Conservation (phyloP, 169 alveolate genomes). For the Cryptosporidium xiaoi region DNA sequence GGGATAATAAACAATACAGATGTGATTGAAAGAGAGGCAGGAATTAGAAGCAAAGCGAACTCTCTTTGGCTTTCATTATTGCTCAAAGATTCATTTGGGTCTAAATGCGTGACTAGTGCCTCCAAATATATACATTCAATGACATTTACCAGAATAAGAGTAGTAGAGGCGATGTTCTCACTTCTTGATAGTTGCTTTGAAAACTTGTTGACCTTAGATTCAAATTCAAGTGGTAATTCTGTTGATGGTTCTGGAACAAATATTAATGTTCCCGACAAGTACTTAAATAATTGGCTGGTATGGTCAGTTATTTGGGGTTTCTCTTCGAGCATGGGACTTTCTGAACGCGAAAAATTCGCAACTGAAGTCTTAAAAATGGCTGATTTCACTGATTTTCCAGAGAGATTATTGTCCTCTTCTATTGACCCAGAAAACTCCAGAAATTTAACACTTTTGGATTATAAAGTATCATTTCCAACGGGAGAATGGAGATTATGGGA, state of each 20-base stretch:
- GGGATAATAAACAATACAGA: background rate
- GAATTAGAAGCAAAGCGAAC: slow-evolving; percentile 77
- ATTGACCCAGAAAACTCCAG: slow-evolving; percentile 70
- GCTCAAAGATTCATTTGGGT: slow-evolving; percentile 74
- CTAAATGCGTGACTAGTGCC: slow-evolving; percentile 84
- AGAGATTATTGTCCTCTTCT: background rate
- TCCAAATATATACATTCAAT: slow-evolving; percentile 88
- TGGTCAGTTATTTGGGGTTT: slow-evolving; percentile 73
- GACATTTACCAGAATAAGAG: slow-evolving; percentile 93
- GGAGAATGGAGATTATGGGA: slow-evolving; percentile 95
- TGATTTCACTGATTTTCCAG: slow-evolving; percentile 67
- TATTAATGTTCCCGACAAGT: background rate
- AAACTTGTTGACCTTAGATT: background rate
- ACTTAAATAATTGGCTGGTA: slow-evolving; percentile 9
- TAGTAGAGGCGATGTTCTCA: slow-evolving; percentile 89
- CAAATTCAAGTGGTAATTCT: background rate
- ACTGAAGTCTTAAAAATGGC: background rate
- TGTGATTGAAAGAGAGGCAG: slow-evolving; percentile 68
- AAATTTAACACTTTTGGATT: slow-evolving; percentile 88
- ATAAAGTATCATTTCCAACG: slow-evolving; percentile 91
- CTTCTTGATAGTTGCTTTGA: slow-evolving; percentile 81
- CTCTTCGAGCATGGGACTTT: slow-evolving; percentile 66
- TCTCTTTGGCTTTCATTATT: slow-evolving; percentile 29
- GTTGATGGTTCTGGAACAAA: background rate
- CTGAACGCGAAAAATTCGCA: slow-evolving; percentile 39